Base-by-base conservation (phyloP, 148 eudicot genomes). In the Bassia scoparia region DNA sequence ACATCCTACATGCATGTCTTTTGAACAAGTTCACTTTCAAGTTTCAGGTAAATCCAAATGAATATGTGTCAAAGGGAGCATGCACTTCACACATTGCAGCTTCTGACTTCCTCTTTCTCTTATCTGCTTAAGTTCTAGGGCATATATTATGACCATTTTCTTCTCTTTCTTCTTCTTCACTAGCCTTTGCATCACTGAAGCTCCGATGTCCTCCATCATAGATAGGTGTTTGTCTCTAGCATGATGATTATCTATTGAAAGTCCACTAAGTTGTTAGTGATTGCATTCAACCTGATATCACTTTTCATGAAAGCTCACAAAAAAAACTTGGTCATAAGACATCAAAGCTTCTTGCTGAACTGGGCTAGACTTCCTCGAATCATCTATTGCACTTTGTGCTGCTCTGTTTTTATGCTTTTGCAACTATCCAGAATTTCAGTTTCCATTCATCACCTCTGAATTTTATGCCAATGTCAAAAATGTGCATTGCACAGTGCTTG, bases 131-230 rank as follows among this genome's bases (percentile, higher is more conserved):
- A 53, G 21, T n/a, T 10, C 58, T 53, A 1, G 24, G 58, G 15
- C 23, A 53, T 4, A 53, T 20, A 2, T 53, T 53, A 21, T 5
- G 23, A 5, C 13, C 24, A 53, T 53, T 53, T 24, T 53, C 3
- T 10, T n/a, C 21, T 53, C 24, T 3, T 20, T 3, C 23, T 3
- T 53, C 24, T 53, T 53, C 21, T 14, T 2, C 2, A 20, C 58
- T 9, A 53, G 15, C 24, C 58, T 20, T 53, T 53, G 58, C 24
- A 53, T 53, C 2, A 53, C 2, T n/a, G 7, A 1, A 53, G 24
- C 23, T 21, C 68, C 37, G 12, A 64, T 64, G n/a, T 63, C 67
- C 27, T 63, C 67, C 13, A 63, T 41, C 44, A 63, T 31, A 16
- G 31, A 15, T 13, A 63, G 6, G 17, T 63, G 67, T 43, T 63